Percentiles rank a stretch among this genome's conserved stretches.
Evolutionary conservation across 345 rosid genomes (phyloP).

Genomic region (Hypericum androsaemum): DNA sequence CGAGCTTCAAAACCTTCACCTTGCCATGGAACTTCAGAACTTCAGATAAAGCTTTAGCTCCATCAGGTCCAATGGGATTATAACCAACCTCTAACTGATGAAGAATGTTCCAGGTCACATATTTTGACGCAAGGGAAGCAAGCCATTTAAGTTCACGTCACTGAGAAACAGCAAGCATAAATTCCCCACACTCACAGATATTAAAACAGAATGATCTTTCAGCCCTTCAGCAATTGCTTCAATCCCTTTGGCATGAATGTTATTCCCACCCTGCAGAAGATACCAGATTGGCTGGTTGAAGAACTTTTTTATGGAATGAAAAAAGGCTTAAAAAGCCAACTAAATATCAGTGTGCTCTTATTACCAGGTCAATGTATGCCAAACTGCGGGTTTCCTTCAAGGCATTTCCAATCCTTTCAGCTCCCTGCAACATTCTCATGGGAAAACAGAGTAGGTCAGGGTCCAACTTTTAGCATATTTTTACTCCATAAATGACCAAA

Average conservation of each 20-base stretch:
- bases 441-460: conserved; percentile 8
- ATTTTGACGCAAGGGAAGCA: too few relatives aligned
- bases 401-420: conserved; percentile 75
- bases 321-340: conserved; percentile 1
- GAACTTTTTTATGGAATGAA: background rate
- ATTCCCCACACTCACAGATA: conserved; percentile 45
- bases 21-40: conserved; percentile 91
- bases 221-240: conserved; percentile 62
- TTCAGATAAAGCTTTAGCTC: conserved; percentile 74
- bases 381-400: conserved; percentile 69
- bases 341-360: conserved; percentile 15
- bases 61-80: conserved; percentile 86
- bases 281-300: conserved; percentile 3
- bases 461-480: conserved; percentile 6
- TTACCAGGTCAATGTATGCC: conserved; percentile 75
- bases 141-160: conserved; percentile 1
- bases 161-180: conserved; percentile 8
- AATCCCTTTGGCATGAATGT: conserved; percentile 68
- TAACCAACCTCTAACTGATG: conserved; percentile 81
- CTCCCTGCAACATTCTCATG: conserved; percentile 49
- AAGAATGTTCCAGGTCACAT: conserved; percentile 2
- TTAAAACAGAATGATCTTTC: conserved; percentile 60
- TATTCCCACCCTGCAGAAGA: conserved; percentile 74
- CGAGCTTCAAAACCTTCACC: conserved; percentile 74
- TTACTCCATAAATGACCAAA: background rate